Evolutionary conservation across 1,284 basidiomycete species (phyloP), one percentile per base, ranked within the genome.

Genomic region (Ustilago vetiveriae): DNA sequence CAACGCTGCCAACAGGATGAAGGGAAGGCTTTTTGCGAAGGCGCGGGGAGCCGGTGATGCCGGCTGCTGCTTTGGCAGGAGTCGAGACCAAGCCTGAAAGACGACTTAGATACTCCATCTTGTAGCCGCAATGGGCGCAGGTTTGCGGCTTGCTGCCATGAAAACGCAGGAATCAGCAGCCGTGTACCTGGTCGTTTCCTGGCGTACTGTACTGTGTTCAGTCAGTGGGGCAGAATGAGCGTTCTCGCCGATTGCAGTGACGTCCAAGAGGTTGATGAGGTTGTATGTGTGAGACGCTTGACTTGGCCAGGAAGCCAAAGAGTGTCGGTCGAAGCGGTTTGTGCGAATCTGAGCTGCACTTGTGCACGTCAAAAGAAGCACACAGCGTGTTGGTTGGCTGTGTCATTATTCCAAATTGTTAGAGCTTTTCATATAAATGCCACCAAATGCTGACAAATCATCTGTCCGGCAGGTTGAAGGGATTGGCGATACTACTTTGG

Each of bases 31-130:
- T 69, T 14, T 72, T 67, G 42, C 57, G 52, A 3, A 64, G 44
- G 8, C 60, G 55, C 24, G 65, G 50, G 16, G 66, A 56, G 45
- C 35, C 54, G 24, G 48, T 49, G 19, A 51, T 53, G 30, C 53
- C 50, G 17, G 44, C 57, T 4, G 52, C 65, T 3, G 65, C 54
- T 40, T 62, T 64, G 37, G 65, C 56, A 23, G 70, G 65, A 13
- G 70, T 58, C 17, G 52, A 29, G 11, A 72, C 70, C 30, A 72
- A 47, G 39, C 60, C 62, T 6, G 70, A 72, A 14, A 72, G 65
- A n/a, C 62, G 47, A 46, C 51, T 57, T 27, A 72, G 49, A 42
- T 67, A 67, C 21, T 72, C 69, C 69, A 72, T 72, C 4, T 33
- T 40, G 43, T 54, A 40, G 48, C 46, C 47, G 36, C 62, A 19